A percentile compares a stretch with the other conserved stretches of the same genome.
Evolutionary conservation across 108 stramenopile species (phyloP).

Genomic region (Cyclotella sp.): DNA sequence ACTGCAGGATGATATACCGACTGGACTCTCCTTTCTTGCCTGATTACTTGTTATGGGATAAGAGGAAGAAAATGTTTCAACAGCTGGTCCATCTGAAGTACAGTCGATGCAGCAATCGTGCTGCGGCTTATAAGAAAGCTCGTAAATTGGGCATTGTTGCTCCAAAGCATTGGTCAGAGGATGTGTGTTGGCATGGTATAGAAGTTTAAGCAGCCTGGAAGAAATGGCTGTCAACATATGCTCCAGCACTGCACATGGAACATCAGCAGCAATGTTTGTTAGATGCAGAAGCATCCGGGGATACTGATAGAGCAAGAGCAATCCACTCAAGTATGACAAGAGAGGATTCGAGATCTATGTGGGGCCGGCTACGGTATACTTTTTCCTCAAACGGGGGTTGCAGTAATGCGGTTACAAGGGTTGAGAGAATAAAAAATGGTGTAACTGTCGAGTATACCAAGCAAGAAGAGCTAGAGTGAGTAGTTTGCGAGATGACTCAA

Average conservation of each 20-base stretch:
- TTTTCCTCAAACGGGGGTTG: not conserved
- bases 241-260: not conserved
- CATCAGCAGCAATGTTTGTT: too few relatives aligned
- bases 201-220: not conserved
- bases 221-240: not conserved
- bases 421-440: conserved; percentile 9
- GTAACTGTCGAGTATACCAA: not conserved
- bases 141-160: not conserved
- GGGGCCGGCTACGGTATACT: not conserved
- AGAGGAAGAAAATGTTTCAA: not conserved
- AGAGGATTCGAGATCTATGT: not conserved
- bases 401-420: not conserved
- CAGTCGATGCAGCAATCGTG: not conserved
- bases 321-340: not conserved
- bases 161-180: not conserved
- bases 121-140: not conserved
- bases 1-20: conserved; percentile 6
- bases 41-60: not conserved
- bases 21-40: not conserved
- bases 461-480: not conserved
- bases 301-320: too few relatives aligned
- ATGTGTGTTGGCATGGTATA: not conserved
- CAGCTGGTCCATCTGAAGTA: not conserved
- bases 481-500: conserved; percentile 5
- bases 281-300: too few relatives aligned